phyloP scores from a whole-genome alignment of 306 rosid genomes.

The Acmispon strigosus region DNA sequence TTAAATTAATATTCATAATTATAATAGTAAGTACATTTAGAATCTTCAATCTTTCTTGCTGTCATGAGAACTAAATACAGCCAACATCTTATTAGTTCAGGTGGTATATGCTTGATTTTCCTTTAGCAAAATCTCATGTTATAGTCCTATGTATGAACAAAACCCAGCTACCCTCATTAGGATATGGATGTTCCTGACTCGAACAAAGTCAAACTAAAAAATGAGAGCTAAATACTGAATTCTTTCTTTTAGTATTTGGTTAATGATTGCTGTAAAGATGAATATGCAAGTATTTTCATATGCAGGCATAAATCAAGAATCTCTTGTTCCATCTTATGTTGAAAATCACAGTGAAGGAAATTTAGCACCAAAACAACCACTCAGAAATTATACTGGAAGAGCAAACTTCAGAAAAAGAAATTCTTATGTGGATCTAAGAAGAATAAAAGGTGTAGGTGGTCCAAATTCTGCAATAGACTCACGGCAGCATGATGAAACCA shows the following conservation, averaged over 20 bases:
- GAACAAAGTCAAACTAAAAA: no score
- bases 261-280: background rate
- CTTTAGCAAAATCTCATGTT: no score
- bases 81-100: no score
- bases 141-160: no score
- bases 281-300: background rate
- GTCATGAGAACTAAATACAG: background rate
- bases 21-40: background rate
- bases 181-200: no score
- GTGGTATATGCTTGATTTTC: no score
- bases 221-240: background rate
- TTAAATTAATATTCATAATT: background rate
- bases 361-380: conserved; percentile 11
- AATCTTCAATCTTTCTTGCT: background rate
- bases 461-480: conserved; percentile 21
- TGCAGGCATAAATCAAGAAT: conserved; percentile 34
- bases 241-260: background rate
- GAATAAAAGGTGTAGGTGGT: conserved; percentile 7
- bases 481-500: conserved; percentile 39
- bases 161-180: no score
- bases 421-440: conserved; percentile 18
- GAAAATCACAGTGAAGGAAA: conserved; percentile 28
- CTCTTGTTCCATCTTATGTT: conserved; percentile 16
- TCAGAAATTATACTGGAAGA: conserved; percentile 15
- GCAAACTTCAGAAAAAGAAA: conserved; percentile 11